Base-by-base conservation (phyloP, 2,329 filamentous ascomycete genomes). In the Xylaria digitata region DNA sequence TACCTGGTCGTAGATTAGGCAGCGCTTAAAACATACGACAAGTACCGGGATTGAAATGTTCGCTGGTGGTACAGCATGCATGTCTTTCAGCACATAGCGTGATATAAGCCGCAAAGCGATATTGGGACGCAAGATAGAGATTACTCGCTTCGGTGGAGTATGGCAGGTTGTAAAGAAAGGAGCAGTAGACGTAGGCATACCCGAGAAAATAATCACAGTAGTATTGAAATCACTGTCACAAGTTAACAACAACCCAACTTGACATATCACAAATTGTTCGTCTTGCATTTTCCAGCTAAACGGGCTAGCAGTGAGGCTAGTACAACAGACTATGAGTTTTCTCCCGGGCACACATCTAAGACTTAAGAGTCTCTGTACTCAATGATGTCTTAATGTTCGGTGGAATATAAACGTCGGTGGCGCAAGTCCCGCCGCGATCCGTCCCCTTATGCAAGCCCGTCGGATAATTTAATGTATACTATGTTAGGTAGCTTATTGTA, bases 321-420 rank as follows among this genome's bases (percentile, higher is more conserved):
- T 43, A 11, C 19, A 3, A n/a, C 6, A 42, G 52, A 19, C 34
- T 13, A 42, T 42, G 21, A 5, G 4, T 23, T 42, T 17, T 54
- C 34, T 40, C 42, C 52, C 17, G 21, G 32, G 37, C 52, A 13
- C n/a, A 42, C 15, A 8, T 45, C 15, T 45, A 5, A 56, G 40
- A 56, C 53, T 32, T 21, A 13, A 40, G 37, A 5, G 13, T 13
- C 11, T 37, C 11, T 37, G 13, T 26, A n/a, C 17, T 45, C 8
- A 17, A 21, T 32, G 17, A 32, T 58, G 55, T 48, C 49, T 55
- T 40, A 7, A 5, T 15, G n/a, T 15, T 55, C 59, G 59, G 59
- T 48, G n/a, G 26, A 55, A 62, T 62, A 61, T 42, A 55, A 40
- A 40, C 59, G 26, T 55, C 42, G 21, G 50, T 55, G 59, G 49